A percentile compares a stretch with the other conserved stretches of the same genome.
phyloP scores from a whole-genome alignment of 2,329 filamentous ascomycete species.

The Ophiostoma sp. region DNA sequence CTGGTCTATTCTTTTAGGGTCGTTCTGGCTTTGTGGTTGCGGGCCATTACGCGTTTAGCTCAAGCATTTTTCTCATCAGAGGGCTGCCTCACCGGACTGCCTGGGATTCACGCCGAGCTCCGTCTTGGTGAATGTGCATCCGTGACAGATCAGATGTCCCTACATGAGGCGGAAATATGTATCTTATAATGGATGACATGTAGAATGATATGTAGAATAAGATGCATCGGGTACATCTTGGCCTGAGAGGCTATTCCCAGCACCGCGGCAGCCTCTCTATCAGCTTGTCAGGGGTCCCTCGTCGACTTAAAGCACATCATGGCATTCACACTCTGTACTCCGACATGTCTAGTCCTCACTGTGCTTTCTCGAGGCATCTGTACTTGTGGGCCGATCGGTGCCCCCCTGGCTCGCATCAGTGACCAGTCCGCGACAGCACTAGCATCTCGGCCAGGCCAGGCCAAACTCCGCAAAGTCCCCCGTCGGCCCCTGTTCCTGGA shows the following conservation, averaged over 20 bases:
- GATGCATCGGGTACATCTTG: neutral
- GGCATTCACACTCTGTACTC: neutral
- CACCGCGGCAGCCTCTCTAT: neutral
- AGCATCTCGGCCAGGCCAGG: too few species aligned
- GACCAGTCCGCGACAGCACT: too few species aligned
- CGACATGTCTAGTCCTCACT: neutral
- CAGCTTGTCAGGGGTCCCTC: neutral
- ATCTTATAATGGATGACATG: neutral
- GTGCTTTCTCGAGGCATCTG: neutral
- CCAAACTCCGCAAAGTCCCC: neutral
- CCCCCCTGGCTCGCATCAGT: constrained; percentile 5
- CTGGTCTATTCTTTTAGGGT: too few species aligned
- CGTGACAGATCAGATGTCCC: neutral
- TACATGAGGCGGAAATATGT: neutral
- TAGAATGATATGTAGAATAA: neutral
- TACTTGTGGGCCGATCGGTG: neutral
- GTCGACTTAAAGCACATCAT: neutral
- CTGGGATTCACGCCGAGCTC: neutral
- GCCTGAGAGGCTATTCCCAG: neutral
- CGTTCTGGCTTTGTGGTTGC: too few species aligned
- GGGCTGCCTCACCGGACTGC: too few species aligned
- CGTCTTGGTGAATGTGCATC: neutral
- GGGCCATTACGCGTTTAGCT: too few species aligned
- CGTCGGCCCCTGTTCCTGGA: neutral
- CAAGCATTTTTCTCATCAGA: too few species aligned